Percentiles rank a stretch among this genome's conserved stretches.
phyloP scores from a whole-genome alignment of 495 filamentous ascomycete genomes.

The Astrocystis sublimbata region DNA sequence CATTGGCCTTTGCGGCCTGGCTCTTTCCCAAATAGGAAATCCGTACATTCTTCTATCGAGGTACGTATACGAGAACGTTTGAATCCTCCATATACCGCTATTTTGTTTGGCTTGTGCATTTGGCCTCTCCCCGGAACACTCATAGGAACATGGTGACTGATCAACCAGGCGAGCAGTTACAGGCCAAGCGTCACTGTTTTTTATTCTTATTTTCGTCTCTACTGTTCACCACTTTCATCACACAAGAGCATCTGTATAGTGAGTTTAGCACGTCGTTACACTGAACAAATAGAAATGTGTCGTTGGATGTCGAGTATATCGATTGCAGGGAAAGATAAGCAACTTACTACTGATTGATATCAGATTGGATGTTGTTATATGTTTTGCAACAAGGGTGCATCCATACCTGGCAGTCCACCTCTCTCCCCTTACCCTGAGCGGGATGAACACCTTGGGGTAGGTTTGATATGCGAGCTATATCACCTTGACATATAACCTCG shows the following conservation, averaged over 20 bases:
- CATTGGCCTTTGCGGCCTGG: background rate
- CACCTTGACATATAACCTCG: background rate
- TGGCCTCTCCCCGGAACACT: too few relatives aligned
- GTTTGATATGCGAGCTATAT: background rate
- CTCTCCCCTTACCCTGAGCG: background rate
- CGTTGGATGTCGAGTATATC: background rate
- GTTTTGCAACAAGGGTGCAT: background rate
- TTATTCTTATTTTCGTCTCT: too few relatives aligned
- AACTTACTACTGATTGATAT: background rate
- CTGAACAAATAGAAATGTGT: background rate
- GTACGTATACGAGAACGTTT: too few relatives aligned
- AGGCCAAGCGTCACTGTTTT: too few relatives aligned
- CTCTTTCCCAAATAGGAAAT: slow-evolving; percentile 11
- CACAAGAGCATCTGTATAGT: too few relatives aligned
- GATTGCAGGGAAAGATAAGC: background rate
- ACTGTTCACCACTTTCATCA: too few relatives aligned
- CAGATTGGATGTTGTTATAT: background rate
- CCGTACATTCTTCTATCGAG: background rate
- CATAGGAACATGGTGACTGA: background rate
- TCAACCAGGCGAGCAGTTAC: background rate
- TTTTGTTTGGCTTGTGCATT: too few relatives aligned
- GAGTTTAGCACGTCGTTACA: too few relatives aligned
- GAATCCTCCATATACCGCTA: too few relatives aligned
- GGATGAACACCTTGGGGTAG: slow-evolving; percentile 4
- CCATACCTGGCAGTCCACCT: background rate